These are phyloP conservation scores for Neurospora tetrasperma DNA, from an alignment of 495 filamentous ascomycete species.

Conservation along the genomic window DNA sequence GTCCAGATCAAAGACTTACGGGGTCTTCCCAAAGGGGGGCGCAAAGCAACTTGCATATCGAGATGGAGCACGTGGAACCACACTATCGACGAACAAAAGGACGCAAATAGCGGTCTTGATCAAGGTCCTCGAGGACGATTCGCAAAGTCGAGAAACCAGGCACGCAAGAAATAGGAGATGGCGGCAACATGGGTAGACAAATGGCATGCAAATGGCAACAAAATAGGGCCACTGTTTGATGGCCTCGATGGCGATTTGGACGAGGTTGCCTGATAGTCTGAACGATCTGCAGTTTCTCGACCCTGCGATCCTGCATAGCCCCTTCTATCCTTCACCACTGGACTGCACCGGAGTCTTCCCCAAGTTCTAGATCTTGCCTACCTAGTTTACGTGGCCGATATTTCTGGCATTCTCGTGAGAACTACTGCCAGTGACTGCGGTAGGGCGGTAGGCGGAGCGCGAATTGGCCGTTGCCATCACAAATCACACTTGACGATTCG, in stretches of 20 bases:
- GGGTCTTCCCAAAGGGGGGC: background rate
- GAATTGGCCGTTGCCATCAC: background rate
- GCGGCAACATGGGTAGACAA: background rate
- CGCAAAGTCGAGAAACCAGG: background rate
- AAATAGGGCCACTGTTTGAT: background rate
- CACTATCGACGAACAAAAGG: background rate
- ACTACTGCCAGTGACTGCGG: background rate
- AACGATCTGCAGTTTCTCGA: background rate
- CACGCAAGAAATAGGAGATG: background rate
- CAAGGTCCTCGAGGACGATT: background rate
- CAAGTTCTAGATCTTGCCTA: background rate
- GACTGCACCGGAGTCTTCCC: background rate
- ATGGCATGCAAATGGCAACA: background rate
- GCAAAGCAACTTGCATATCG: background rate
- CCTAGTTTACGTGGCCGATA: background rate
- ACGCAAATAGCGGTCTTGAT: background rate
- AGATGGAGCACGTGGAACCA: constrained; percentile 1
- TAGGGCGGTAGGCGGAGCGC: background rate
- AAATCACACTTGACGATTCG: background rate
- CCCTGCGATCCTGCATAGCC: background rate
- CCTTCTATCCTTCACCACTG: background rate
- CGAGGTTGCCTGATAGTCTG: background rate
- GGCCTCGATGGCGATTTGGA: background rate
- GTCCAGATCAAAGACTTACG: background rate
- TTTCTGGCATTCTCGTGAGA: background rate